These are phyloP conservation scores for Fonsecaea monophora DNA, from an alignment of 2,329 filamentous ascomycete genomes.

Conservation along the genomic window DNA sequence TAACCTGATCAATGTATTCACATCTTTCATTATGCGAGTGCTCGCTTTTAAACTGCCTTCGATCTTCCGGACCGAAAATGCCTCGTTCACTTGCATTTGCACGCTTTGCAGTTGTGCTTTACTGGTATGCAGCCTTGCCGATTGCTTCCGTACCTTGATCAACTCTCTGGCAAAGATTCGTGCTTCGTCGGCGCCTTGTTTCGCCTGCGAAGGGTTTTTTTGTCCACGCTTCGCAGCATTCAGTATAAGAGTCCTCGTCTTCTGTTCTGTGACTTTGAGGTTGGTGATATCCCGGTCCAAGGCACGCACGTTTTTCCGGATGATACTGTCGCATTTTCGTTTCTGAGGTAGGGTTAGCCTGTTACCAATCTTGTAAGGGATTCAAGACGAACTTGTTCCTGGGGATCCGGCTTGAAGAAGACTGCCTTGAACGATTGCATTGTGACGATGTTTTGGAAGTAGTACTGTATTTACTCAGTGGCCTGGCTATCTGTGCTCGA, in stretches of 20 bases:
- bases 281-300: conserved; percentile 89
- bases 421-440: conserved; percentile 90
- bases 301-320: conserved; percentile 89
- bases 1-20: conserved; percentile 82
- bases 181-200: conserved; percentile 80
- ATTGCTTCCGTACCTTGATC: conserved; percentile 79
- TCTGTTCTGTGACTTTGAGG: conserved; percentile 78
- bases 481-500: background rate
- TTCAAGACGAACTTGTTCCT: conserved; percentile 74
- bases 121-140: conserved; percentile 76
- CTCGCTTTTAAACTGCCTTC: conserved; percentile 86
- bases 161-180: conserved; percentile 89
- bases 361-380: conserved; percentile 9
- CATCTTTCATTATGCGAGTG: conserved; percentile 95
- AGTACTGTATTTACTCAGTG: background rate
- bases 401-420: conserved; percentile 90
- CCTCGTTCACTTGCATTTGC: conserved; percentile 97
- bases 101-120: conserved; percentile 93
- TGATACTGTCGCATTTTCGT: conserved; percentile 90
- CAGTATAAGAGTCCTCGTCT: conserved; percentile 84
- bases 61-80: conserved; percentile 93
- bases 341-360: conserved; percentile 62
- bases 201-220: conserved; percentile 76
- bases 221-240: conserved; percentile 81
- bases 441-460: conserved; percentile 34